Percentiles rank a stretch among this genome's conserved stretches.
Conservation (phyloP, 177 flowering plant species). For the Vitis hybrid region DNA sequence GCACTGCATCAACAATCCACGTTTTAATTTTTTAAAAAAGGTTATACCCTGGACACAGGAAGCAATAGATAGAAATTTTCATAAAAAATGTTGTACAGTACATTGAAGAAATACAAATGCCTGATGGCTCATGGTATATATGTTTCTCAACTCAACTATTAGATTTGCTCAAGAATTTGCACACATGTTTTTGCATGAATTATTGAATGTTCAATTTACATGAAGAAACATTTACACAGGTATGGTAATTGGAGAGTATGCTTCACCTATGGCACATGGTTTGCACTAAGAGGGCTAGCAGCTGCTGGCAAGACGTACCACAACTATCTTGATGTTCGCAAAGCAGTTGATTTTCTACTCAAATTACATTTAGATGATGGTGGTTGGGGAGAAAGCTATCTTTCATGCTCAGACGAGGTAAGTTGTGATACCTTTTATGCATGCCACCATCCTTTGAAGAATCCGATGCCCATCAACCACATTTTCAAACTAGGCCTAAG, state of each 20-base stretch:
- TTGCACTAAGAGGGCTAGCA: too few species aligned
- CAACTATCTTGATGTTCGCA: constrained; percentile 16
- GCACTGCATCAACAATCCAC: constrained; percentile 23
- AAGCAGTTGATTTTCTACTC: constrained; percentile 24
- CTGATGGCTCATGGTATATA: constrained; percentile 29
- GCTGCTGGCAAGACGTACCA: too few species aligned
- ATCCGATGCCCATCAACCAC: too few species aligned
- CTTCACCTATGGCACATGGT: too few species aligned
- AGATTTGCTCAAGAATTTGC: too few species aligned
- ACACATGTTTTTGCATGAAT: background rate
- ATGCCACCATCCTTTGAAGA: background rate
- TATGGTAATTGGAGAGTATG: constrained; percentile 10
- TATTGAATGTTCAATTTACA: too few species aligned
- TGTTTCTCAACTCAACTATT: too few species aligned
- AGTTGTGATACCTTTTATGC: background rate
- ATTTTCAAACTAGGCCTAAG: too few species aligned
- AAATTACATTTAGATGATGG: constrained; percentile 18
- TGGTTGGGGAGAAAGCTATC: constrained; percentile 43
- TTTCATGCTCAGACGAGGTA: constrained; percentile 30
- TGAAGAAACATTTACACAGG: constrained; percentile 7
- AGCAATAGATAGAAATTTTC: constrained; percentile 18
- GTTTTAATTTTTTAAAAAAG: background rate
- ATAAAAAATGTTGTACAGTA: constrained; percentile 11
- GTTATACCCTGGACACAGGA: constrained; percentile 21
- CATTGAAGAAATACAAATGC: constrained; percentile 19